A percentile compares a stretch with the other conserved stretches of the same genome.
Conservation (phyloP, 176 grass and related monocot genomes). For the Pharus latifolius region DNA sequence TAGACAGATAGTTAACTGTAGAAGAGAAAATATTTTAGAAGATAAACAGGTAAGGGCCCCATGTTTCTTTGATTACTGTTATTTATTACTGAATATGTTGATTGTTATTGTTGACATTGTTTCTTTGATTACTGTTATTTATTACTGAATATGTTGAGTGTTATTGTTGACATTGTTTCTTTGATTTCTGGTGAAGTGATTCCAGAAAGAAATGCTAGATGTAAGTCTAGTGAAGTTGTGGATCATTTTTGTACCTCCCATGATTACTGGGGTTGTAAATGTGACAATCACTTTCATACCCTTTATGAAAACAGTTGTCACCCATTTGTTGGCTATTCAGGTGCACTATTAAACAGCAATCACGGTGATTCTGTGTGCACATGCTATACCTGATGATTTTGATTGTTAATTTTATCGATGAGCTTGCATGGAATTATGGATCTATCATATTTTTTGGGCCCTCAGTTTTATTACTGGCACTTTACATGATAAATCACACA, state of each 20-base stretch:
- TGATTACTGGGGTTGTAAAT: background rate
- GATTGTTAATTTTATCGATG: background rate
- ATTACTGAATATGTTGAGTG: background rate
- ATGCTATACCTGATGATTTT: background rate
- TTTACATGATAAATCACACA: background rate
- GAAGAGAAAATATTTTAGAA: background rate
- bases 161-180: background rate
- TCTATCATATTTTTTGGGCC: background rate
- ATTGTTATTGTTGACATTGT: background rate
- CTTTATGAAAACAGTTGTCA: background rate
- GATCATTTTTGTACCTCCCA: background rate
- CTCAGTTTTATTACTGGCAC: background rate
- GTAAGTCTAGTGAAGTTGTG: too few species aligned
- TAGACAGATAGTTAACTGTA: conserved; percentile 6
- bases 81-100: background rate
- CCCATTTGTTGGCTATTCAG: background rate
- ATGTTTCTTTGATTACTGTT: background rate
- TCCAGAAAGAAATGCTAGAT: background rate
- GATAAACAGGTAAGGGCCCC: background rate
- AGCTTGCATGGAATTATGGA: background rate
- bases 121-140: background rate
- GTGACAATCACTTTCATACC: background rate
- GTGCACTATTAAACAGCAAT: background rate
- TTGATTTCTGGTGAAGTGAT: background rate
- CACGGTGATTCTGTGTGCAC: background rate